phyloP scores from a whole-genome alignment of 1,139 yeast genomes.

The Maudiozyma humilis region DNA sequence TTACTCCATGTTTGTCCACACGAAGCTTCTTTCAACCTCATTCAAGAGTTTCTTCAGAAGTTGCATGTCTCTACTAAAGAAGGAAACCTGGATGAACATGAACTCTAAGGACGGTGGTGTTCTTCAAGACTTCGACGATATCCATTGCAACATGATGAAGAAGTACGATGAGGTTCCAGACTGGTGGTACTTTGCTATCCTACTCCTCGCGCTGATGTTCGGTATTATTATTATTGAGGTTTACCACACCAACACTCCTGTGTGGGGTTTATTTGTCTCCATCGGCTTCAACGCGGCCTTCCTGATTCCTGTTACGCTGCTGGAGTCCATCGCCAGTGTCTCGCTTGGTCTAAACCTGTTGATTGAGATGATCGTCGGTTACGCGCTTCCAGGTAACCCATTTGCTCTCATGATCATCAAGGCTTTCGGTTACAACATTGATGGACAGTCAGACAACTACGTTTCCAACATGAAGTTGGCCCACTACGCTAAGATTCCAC shows the following conservation, averaged over 20 bases:
- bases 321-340: slow-evolving; percentile 48
- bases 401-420: slow-evolving; percentile 51
- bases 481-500: slow-evolving; percentile 54
- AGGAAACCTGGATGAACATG: slow-evolving; percentile 18
- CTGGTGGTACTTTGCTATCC: slow-evolving; percentile 45
- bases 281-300: slow-evolving; percentile 47
- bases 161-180: slow-evolving; percentile 56
- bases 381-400: slow-evolving; percentile 57
- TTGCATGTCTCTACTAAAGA: slow-evolving; percentile 30
- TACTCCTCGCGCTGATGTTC: slow-evolving; percentile 42
- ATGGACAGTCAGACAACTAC: slow-evolving; percentile 54
- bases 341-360: slow-evolving; percentile 49
- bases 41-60: slow-evolving; percentile 27
- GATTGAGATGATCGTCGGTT: slow-evolving; percentile 54
- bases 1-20: slow-evolving; percentile 33
- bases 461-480: slow-evolving; percentile 50
- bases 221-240: slow-evolving; percentile 42
- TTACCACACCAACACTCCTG: slow-evolving; percentile 38
- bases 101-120: slow-evolving; percentile 9
- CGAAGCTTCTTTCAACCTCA: slow-evolving; percentile 23
- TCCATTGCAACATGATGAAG: slow-evolving; percentile 50
- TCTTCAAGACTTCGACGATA: slow-evolving; percentile 38
- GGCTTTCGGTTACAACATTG: slow-evolving; percentile 52
- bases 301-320: slow-evolving; percentile 43
- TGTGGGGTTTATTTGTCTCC: slow-evolving; percentile 50